phyloP scores from a whole-genome alignment of 2,329 filamentous ascomycete genomes.

The Claviceps sp. region DNA sequence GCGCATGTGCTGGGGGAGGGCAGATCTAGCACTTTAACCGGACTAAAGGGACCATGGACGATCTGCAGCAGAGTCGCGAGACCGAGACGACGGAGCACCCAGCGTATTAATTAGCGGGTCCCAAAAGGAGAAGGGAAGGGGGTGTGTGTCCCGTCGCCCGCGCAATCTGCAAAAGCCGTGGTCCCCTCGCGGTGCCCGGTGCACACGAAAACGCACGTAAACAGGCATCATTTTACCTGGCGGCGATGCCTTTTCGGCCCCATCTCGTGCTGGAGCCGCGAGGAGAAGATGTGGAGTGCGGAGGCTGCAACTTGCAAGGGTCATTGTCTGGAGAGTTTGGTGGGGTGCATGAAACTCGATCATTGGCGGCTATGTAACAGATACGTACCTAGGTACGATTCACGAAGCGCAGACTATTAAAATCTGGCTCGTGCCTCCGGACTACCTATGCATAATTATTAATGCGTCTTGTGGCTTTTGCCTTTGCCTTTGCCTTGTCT shows the following conservation, averaged over 20 bases:
- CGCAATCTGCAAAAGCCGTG: background rate
- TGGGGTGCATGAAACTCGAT: background rate
- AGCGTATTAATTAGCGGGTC: background rate
- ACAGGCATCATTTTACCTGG: background rate
- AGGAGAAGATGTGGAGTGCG: slow-evolving; percentile 6
- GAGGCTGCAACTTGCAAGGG: slow-evolving; percentile 5
- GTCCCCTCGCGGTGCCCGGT: background rate
- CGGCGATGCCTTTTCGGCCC: slow-evolving; percentile 6
- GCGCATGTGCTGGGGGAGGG: background rate
- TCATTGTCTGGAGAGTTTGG: background rate
- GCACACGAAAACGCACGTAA: background rate
- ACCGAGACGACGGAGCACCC: background rate
- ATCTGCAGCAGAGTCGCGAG: background rate
- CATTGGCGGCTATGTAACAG: too few relatives aligned
- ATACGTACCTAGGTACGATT: too few relatives aligned
- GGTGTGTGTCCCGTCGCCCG: background rate
- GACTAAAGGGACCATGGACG: background rate
- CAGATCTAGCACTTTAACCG: slow-evolving; percentile 2
- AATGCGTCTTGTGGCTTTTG: too few relatives aligned
- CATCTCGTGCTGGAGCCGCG: slow-evolving; percentile 4
- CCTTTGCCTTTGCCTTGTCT: too few relatives aligned
- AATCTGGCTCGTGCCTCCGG: too few relatives aligned
- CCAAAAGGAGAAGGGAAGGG: background rate
- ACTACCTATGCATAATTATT: too few relatives aligned
- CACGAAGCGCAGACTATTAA: too few relatives aligned